These are phyloP conservation scores for Heracleum sosnowskyi DNA, from an alignment of 129 eudicot species.

Conservation along the genomic window DNA sequence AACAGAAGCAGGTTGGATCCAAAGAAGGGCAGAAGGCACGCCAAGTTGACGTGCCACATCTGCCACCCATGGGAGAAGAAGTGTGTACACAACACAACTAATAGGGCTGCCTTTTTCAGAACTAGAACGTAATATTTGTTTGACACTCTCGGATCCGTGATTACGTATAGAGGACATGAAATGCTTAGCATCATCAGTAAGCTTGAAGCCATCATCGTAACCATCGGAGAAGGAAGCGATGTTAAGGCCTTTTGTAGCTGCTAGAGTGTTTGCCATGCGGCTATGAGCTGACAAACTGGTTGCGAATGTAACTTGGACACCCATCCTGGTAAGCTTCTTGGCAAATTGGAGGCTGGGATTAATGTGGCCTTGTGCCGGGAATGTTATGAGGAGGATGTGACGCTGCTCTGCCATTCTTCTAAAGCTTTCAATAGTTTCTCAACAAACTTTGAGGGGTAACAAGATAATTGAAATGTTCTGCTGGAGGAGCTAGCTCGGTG, in stretches of 20 bases:
- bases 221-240: not conserved
- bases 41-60: conserved; percentile 29
- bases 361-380: not conserved
- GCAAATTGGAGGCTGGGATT: not conserved
- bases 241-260: not conserved
- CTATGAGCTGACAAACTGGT: conserved; percentile 25
- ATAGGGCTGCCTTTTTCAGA: not conserved
- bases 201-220: not conserved
- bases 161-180: not conserved
- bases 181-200: not conserved
- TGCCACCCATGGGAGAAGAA: conserved; percentile 42
- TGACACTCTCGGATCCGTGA: not conserved
- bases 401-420: not conserved
- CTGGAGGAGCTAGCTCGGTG: not conserved
- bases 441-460: not conserved
- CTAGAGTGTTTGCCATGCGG: conserved; percentile 11
- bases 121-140: not conserved
- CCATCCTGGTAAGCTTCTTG: conserved; percentile 15
- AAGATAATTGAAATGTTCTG: not conserved
- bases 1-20: conserved; percentile 54
- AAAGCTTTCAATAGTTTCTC: not conserved
- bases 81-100: conserved; percentile 25
- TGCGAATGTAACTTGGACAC: conserved; percentile 43
- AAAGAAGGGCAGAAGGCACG: conserved; percentile 38
- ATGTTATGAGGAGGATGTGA: not conserved